Percentiles rank a stretch among this genome's conserved stretches.
These are phyloP conservation scores for Neonectria punicea DNA, from an alignment of 2,329 filamentous ascomycete genomes.

Conservation along the genomic window DNA sequence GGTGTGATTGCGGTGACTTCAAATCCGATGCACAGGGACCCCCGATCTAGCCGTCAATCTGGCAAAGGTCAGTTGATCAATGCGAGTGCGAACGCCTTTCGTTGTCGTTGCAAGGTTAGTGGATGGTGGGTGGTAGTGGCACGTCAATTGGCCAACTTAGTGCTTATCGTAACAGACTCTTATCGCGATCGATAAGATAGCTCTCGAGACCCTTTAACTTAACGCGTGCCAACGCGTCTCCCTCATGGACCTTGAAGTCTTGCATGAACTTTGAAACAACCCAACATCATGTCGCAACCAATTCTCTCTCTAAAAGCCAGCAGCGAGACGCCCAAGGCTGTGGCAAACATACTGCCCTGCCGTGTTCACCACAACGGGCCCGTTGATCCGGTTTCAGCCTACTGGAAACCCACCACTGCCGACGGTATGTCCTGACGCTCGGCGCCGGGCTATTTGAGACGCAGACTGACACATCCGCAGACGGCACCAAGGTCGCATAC, in stretches of 20 bases:
- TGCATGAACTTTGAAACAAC: neutral
- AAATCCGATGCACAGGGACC: neutral
- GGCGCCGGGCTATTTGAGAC: neutral
- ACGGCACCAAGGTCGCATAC: conserved; percentile 67
- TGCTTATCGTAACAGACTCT: neutral
- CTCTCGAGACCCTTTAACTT: conserved; percentile 20
- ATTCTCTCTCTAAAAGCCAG: conserved; percentile 54
- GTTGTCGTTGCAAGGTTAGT: neutral
- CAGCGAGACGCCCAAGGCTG: conserved; percentile 51
- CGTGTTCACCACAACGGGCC: conserved; percentile 82
- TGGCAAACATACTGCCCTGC: conserved; percentile 82
- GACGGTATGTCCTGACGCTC: conserved; percentile 51
- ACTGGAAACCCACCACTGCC: conserved; percentile 73
- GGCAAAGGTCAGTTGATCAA: neutral
- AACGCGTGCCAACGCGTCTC: conserved; percentile 41
- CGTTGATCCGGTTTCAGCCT: conserved; percentile 69
- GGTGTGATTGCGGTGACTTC: neutral
- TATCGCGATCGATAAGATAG: conserved; percentile 20
- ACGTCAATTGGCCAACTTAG: neutral
- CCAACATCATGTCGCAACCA: conserved; percentile 52
- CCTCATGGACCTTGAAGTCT: neutral
- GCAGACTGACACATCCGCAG: conserved; percentile 47
- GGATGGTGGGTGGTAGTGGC: neutral
- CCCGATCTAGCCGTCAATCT: neutral
- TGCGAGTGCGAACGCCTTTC: neutral